Evolutionary conservation across 768 basidiomycete genomes (phyloP).

Genomic region (Boletus sensibilis): DNA sequence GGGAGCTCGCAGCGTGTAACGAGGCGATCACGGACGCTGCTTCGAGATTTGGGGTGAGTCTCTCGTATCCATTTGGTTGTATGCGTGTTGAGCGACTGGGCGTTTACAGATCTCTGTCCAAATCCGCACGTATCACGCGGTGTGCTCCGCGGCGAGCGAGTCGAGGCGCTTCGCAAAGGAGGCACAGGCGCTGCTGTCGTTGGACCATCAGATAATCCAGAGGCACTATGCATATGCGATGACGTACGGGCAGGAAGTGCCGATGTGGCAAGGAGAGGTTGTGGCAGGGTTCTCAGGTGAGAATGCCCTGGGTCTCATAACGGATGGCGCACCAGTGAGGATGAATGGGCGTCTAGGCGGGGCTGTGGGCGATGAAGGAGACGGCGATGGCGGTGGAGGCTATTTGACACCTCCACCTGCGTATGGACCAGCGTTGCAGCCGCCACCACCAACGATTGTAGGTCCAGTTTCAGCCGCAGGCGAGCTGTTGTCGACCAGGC

Average conservation of each 20-base stretch:
- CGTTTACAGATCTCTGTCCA: constrained; percentile 43
- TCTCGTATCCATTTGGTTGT: not conserved
- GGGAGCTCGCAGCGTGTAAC: constrained; percentile 52
- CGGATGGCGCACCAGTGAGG: not conserved
- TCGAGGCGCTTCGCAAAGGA: constrained; percentile 24
- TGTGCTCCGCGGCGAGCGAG: constrained; percentile 38
- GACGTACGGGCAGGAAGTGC: constrained; percentile 4
- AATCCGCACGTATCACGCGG: constrained; percentile 52
- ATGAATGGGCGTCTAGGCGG: not conserved
- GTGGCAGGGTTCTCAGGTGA: not conserved
- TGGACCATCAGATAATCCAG: constrained; percentile 20
- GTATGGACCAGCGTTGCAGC: not conserved
- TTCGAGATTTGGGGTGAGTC: constrained; percentile 25
- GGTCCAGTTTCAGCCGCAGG: not conserved
- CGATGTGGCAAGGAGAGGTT: not conserved
- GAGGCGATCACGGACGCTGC: constrained; percentile 50
- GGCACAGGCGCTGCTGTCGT: constrained; percentile 12
- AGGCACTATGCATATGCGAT: constrained; percentile 12
- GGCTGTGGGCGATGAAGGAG: not conserved
- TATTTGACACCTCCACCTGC: constrained; percentile 5
- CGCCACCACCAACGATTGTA: not conserved
- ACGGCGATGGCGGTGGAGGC: not conserved
- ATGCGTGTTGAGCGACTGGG: not conserved
- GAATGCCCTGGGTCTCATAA: constrained; percentile 12
- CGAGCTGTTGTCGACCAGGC: not conserved